Conservation (phyloP, 2,329 filamentous ascomycete species). For the Neocatenulostroma microsporum region DNA sequence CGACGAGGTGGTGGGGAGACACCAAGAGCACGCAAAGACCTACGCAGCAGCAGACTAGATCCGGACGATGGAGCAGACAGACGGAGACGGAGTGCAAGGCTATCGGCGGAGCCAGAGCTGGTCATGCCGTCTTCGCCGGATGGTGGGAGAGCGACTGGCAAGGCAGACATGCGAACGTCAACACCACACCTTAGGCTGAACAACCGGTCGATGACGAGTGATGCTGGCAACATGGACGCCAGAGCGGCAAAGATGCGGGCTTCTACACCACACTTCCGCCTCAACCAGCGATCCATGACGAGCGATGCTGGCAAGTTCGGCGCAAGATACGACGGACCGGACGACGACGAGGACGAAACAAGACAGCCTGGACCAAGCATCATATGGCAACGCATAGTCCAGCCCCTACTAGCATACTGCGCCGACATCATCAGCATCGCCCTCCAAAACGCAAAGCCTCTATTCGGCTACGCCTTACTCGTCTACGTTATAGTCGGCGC, state of each 20-base stretch:
- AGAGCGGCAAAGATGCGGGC: slow-evolving; percentile 15
- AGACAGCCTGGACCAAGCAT: slow-evolving; percentile 8
- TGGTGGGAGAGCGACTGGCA: slow-evolving; percentile 8
- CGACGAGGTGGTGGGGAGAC: slow-evolving; percentile 2
- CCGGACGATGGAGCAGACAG: no score
- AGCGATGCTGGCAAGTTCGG: slow-evolving; percentile 24
- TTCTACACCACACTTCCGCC: slow-evolving; percentile 16
- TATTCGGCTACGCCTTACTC: slow-evolving; percentile 55
- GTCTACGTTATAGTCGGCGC: slow-evolving; percentile 54
- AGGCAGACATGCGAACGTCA: slow-evolving; percentile 8
- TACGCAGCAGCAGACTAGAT: slow-evolving; percentile 13
- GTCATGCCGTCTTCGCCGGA: slow-evolving; percentile 37
- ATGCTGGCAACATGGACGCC: slow-evolving; percentile 20
- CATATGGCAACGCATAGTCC: slow-evolving; percentile 29
- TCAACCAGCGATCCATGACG: slow-evolving; percentile 25
- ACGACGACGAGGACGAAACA: slow-evolving; percentile 20
- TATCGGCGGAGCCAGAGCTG: slow-evolving; percentile 32
- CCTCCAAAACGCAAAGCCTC: slow-evolving; percentile 55
- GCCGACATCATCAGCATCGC: slow-evolving; percentile 52
- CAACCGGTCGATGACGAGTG: slow-evolving; percentile 23
- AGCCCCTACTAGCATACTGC: slow-evolving; percentile 41
- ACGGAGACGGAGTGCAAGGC: slow-evolving; percentile 12
- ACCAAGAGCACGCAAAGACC: slow-evolving; percentile 6
- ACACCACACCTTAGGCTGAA: slow-evolving; percentile 25
- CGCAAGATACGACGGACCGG: slow-evolving; percentile 12